Conservation (phyloP, 352 stramenopile species). For the Nannochloropsis limnetica region DNA sequence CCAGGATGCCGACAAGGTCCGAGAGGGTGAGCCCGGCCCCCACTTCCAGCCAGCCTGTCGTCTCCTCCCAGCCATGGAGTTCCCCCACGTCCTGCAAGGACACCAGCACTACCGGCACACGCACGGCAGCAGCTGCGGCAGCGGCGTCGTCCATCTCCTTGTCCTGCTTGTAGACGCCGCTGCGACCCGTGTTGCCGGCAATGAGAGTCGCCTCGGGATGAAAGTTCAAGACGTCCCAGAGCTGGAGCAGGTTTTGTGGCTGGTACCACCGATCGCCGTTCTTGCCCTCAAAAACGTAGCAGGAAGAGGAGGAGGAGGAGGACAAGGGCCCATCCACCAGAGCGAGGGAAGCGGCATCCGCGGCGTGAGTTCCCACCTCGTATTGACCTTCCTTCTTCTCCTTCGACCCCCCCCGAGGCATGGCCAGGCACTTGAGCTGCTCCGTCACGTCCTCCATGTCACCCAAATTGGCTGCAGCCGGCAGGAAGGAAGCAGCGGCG, state of each 20-base stretch:
- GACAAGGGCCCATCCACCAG: background rate
- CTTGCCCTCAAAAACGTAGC: background rate
- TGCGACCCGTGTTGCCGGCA: conserved; percentile 12
- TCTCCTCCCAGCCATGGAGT: background rate
- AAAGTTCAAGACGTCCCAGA: background rate
- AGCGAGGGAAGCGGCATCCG: background rate
- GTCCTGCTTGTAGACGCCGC: conserved; percentile 30
- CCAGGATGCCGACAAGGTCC: background rate
- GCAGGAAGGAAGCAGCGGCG: conserved; percentile 16
- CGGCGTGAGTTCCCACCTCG: background rate
- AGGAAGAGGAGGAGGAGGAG: background rate
- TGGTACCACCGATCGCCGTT: background rate
- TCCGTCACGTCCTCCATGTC: conserved; percentile 22
- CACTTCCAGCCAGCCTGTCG: background rate
- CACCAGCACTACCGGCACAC: background rate
- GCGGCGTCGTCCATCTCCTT: background rate
- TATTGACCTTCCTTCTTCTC: background rate
- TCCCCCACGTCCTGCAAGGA: background rate
- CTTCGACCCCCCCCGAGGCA: background rate
- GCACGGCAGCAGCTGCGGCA: background rate
- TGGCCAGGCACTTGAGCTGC: background rate
- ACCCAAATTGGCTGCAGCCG: background rate
- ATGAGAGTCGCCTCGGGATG: background rate
- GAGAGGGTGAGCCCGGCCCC: conserved; percentile 26
- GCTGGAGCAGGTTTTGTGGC: background rate